These are phyloP conservation scores for Akebia trifoliata DNA, from an alignment of 164 flowering plant genomes.

Conservation along the genomic window DNA sequence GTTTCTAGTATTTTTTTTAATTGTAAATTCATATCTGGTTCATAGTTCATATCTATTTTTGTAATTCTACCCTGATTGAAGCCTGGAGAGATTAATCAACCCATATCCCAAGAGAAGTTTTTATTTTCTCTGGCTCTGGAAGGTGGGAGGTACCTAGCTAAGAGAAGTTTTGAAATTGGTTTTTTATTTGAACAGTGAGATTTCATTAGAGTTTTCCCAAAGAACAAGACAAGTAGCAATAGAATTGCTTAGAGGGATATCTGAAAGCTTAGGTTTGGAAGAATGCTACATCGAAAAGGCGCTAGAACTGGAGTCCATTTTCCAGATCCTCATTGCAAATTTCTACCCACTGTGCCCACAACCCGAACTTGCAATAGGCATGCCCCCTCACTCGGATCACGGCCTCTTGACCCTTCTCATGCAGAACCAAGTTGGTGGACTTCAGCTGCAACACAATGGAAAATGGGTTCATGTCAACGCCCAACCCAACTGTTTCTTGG, in stretches of 20 bases:
- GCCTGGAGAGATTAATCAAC: too few species aligned
- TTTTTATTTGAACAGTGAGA: constrained; percentile 29
- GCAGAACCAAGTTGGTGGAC: constrained; percentile 50
- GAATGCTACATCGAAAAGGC: constrained; percentile 27
- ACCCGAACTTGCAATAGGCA: constrained; percentile 56
- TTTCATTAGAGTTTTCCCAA: constrained; percentile 31
- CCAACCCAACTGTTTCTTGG: constrained; percentile 47
- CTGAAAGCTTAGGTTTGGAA: constrained; percentile 53
- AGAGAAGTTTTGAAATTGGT: too few species aligned
- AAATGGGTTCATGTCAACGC: constrained; percentile 58
- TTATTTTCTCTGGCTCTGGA: too few species aligned
- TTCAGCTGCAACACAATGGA: constrained; percentile 50
- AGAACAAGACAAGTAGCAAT: constrained; percentile 24
- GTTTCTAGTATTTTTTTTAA: too few species aligned
- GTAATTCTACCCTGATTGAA: too few species aligned
- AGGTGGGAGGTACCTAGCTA: too few species aligned
- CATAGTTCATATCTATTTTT: too few species aligned
- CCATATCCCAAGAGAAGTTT: too few species aligned
- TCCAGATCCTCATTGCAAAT: constrained; percentile 39
- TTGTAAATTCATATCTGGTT: too few species aligned
- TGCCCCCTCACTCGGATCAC: constrained; percentile 67
- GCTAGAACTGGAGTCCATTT: constrained; percentile 24
- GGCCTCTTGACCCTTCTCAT: constrained; percentile 58
- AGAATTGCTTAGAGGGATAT: constrained; percentile 40
- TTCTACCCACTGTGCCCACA: constrained; percentile 65